Evolutionary conservation across 768 basidiomycete genomes (phyloP).

Genomic region (Glaciozyma martinii): DNA sequence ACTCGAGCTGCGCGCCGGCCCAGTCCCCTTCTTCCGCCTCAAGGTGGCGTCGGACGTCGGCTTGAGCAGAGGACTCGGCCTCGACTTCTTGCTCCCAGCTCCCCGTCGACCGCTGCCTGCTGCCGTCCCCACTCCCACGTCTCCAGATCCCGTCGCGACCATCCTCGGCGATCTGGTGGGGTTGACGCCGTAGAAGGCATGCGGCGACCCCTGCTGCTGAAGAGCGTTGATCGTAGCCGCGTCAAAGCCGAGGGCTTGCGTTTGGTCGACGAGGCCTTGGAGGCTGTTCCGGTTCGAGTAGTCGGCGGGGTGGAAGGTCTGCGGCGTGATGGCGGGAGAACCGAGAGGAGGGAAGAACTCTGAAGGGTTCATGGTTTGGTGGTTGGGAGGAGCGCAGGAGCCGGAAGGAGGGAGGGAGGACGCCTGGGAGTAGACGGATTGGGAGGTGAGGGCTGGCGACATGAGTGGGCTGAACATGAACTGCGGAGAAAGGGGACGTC

Average conservation of each 20-base stretch:
- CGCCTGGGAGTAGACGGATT: conserved; percentile 30
- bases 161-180: conserved; percentile 14
- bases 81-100: conserved; percentile 21
- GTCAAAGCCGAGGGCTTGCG: conserved; percentile 14
- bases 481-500: conserved; percentile 17
- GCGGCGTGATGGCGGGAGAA: conserved; percentile 32
- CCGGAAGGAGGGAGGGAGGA: conserved; percentile 28
- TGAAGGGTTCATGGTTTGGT: conserved; percentile 8
- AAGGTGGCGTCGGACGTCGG: conserved; percentile 10
- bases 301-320: conserved; percentile 13
- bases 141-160: conserved; percentile 1
- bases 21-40: conserved; percentile 9
- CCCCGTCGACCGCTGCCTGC: conserved; percentile 18
- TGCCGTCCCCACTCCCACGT: conserved; percentile 3
- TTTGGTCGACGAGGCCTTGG: conserved; percentile 28
- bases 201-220: neutral
- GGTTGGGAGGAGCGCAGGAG: neutral
- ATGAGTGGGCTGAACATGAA: conserved; percentile 40
- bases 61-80: conserved; percentile 31
- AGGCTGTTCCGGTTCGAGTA: conserved; percentile 13
- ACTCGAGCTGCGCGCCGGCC: neutral
- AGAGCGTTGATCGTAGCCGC: conserved; percentile 10
- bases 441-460: conserved; percentile 41
- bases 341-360: conserved; percentile 33
- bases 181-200: neutral